Evolutionary conservation across 2,329 filamentous ascomycete species (phyloP).

Genomic region (Phialophora chinensis): DNA sequence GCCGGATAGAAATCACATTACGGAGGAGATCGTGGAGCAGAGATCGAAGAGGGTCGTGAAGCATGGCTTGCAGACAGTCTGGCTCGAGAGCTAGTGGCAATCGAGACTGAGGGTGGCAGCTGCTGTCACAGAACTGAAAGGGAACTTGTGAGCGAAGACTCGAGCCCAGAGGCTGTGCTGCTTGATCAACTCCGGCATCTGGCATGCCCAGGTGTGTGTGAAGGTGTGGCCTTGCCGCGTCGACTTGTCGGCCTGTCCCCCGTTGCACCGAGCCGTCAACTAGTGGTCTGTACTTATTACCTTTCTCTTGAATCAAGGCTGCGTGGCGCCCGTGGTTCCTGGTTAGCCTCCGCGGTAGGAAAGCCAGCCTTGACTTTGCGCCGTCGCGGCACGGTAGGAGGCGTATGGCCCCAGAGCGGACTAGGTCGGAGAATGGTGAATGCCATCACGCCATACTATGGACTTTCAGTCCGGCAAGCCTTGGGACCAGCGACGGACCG

Average conservation of each 20-base stretch:
- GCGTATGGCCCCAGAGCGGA: no score
- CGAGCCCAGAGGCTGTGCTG: slow-evolving; percentile 5
- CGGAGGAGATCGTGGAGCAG: slow-evolving; percentile 5
- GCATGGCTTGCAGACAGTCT: not conserved
- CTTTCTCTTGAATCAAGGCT: not conserved
- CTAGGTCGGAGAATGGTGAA: not conserved
- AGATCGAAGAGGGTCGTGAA: slow-evolving; percentile 5
- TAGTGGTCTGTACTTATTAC: not conserved
- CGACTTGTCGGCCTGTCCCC: slow-evolving; percentile 2
- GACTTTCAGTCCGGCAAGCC: not conserved
- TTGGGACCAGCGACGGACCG: not conserved
- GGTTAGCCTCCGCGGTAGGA: not conserved
- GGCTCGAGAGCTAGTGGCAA: not conserved
- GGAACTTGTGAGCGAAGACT: not conserved
- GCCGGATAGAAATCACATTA: slow-evolving; percentile 5
- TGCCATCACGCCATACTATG: not conserved
- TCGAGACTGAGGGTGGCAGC: slow-evolving; percentile 9
- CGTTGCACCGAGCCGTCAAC: slow-evolving; percentile 10
- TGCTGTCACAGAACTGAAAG: not conserved
- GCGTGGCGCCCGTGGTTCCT: not conserved
- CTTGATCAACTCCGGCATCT: slow-evolving; percentile 3
- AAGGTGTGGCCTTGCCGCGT: not conserved
- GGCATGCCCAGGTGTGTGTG: slow-evolving; percentile 2
- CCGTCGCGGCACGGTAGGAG: not conserved
- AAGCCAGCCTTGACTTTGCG: not conserved